Evolutionary conservation across 805 yeast species (phyloP).

Genomic region (Wickerhamiella musiphila): DNA sequence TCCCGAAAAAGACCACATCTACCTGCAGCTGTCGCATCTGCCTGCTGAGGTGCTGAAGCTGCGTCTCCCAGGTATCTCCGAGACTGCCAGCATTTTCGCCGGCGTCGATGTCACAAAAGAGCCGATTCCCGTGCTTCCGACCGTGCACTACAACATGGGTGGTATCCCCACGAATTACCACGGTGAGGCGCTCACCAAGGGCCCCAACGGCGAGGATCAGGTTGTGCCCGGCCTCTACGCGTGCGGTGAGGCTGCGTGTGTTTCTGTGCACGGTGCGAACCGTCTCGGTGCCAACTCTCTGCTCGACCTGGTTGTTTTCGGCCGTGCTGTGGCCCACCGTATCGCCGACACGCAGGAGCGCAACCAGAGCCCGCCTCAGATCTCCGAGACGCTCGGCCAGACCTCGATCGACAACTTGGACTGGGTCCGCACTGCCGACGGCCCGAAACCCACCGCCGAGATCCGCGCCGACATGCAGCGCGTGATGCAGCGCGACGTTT

Average conservation of each 20-base stretch:
- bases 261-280: constrained; percentile 98
- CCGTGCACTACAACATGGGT: constrained; percentile 99
- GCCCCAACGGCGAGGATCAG: constrained; percentile 74
- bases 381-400: constrained; percentile 73
- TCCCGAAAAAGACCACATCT: constrained; percentile 87
- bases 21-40: constrained; percentile 79
- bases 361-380: constrained; percentile 68
- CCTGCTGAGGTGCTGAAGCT: constrained; percentile 85
- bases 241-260: constrained; percentile 99
- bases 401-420: constrained; percentile 85
- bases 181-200: constrained; percentile 80
- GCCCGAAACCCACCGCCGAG: constrained; percentile 68
- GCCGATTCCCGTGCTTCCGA: constrained; percentile 95
- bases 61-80: constrained; percentile 97
- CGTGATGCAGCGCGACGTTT: constrained; percentile 91
- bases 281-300: constrained; percentile 97
- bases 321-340: constrained; percentile 94
- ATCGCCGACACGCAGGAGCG: constrained; percentile 74
- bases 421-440: constrained; percentile 67
- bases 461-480: constrained; percentile 87
- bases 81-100: constrained; percentile 94
- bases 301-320: constrained; percentile 90
- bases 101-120: constrained; percentile 99
- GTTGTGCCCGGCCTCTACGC: constrained; percentile 88
- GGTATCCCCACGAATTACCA: constrained; percentile 97